Evolutionary conservation across 106 monocot genomes (phyloP), one percentile per base, ranked within the genome.

Genomic region (Dendrobium catenatum): DNA sequence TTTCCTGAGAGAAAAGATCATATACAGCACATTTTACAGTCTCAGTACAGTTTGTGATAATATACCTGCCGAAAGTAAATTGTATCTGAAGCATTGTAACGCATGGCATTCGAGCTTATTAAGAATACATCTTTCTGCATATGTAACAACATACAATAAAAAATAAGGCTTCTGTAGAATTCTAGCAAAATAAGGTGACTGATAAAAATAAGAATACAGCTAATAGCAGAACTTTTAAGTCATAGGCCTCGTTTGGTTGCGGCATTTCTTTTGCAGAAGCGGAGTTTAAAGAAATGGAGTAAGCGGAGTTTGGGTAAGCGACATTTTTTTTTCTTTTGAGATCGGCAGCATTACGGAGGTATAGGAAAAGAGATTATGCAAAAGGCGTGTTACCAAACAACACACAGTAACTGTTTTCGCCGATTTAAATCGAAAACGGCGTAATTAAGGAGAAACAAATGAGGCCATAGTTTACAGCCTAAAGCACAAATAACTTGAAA

Each of bases 41-140:
- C 64, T 5, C 29, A 70, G 37, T 15, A 43, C 74, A 74, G 74
- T 42, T 68, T 48, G 0, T 79, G 0, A 72, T 24, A 66, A 78
- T 16, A 42, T 86, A 96, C 96, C 96, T 96, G 96, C 20, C 93
- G 89, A 77, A 80, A 90, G 80, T 93, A 96, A 78, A 96, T 81
- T 44, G 96, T 96, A 54, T 96, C 96, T 44, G 88, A 85, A 48
- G 96, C 78, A 87, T 96, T 96, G 73, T 96, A 96, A 44, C 75
- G 81, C 96, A 93, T 96, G 49, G 96, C 96, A 86, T 96, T 96
- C 87, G 87, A 87, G 85, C 86, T 90, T 47, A 96, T 91, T 80
- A 96, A 83, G 67, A 86, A 93, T 17, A 96, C 88, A 85, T 96
- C 96, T 42, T 81, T 88, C 96, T 96, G 89, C 86, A 89, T 19